Evolutionary conservation across 331 rosid genomes (phyloP), one percentile per base, ranked within the genome.

Genomic region (Prunus yedoensis): DNA sequence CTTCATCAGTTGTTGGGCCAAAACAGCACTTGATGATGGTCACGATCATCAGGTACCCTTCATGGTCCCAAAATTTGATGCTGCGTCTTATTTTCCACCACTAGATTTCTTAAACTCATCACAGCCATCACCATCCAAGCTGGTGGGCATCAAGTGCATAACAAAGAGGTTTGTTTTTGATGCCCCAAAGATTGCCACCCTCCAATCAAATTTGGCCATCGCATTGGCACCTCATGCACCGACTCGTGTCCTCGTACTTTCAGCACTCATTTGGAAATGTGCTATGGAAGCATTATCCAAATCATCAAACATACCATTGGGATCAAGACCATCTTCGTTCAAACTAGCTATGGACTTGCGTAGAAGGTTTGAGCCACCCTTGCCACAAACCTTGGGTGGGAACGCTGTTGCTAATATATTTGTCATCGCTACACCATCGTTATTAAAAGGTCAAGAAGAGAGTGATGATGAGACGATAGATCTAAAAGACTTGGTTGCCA

Each of bases 211-310:
- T 66, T 56, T 59, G 5, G 72, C 67, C 18, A n/a, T 59, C 27
- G 28, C 49, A 49, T 2, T 50, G 21, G 71, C 51, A 18, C 12
- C 8, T 47, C 52, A 47, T 7, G 68, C 53, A 41, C 73, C 84
- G 25, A 64, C 62, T 10, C 51, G 83, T 1, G 80, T 75, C 8
- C 73, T 75, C 43, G 51, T 68, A 5, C 47, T 80, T 20, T 50
- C 79, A 20, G 73, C 80, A 3, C 56, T 75, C 43, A 38, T 38
- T 38, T 38, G 43, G 43, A 38, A 38, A 38, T 38, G 43, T 38
- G 9, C 43, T 38, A 38, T 38, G 43, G 43, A 38, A 38, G 43
- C 43, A 38, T 6, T 38, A 38, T 38, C 43, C 43, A 38, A 27
- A 75, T 80, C 5, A 62, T 57, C 68, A 60, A 73, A 73, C 59